Base-by-base conservation (phyloP, 192 early-diverging fungal species). In the Backusella circina region DNA sequence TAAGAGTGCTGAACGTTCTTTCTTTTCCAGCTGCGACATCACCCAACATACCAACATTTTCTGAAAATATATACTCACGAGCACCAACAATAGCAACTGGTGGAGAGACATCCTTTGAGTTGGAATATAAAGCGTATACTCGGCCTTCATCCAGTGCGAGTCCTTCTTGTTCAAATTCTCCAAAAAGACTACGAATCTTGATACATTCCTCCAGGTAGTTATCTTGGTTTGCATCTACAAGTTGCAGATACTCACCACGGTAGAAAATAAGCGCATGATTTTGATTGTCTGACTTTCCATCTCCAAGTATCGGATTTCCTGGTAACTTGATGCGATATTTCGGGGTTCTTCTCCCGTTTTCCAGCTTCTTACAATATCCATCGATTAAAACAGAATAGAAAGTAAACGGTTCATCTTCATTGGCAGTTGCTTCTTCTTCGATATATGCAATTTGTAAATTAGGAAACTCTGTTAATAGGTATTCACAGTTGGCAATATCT, bases 201-300 rank as follows among this genome's bases (percentile, higher is more conserved):
- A 93, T 74, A 37, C 86, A 86, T 85, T 92, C 91, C 73, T 93
- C 92, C 30, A 93, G 81, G 77, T 93, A 93, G 83, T 93, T 91
- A 80, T 93, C 92, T 86, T 92, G 91, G 61, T 93, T 93, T 33
- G 92, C 92, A 67, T 93, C 92, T 32, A 93, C 90, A 2, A 92
- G 85, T 77, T 93, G 90, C 70, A 93, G 61, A 68, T 93, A 92
- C 79, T 93, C 92, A 35, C 92, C 92, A 36, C 92, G 90, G 41
- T 85, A 86, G 71, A 91, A 93, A 65, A 92, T 86, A 57, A 93
- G 81, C 23, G 90, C 86, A 73, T 91, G 90, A 82, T 91, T 92
- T 80, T 92, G 92, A 77, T 93, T 93, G 79, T 91, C 91, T 3
- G 89, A 88, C 80, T 93, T 93, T 23, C 92, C 92, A 78, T 93